phyloP scores from a whole-genome alignment of 352 stramenopile species.

The Phytopythium delawarense region DNA sequence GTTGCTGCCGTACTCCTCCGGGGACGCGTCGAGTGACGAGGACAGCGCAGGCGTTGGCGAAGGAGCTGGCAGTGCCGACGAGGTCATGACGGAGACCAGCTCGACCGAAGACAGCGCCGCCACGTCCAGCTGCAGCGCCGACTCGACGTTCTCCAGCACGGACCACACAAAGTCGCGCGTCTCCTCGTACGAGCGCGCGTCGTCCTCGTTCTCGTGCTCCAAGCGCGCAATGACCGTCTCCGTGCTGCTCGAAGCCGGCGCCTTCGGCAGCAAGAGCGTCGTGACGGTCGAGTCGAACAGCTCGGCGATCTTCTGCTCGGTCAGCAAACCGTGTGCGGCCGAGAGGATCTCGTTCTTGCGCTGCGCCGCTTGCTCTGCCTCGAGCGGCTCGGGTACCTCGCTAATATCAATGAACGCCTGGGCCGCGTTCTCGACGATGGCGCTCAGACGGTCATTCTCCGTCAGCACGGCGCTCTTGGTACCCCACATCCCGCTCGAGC shows the following conservation, averaged over 20 bases:
- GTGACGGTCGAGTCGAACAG: slow-evolving; percentile 46
- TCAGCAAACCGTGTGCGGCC: slow-evolving; percentile 39
- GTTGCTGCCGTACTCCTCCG: slow-evolving; percentile 32
- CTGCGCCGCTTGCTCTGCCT: slow-evolving; percentile 71
- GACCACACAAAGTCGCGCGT: slow-evolving; percentile 46
- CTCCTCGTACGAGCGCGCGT: slow-evolving; percentile 49
- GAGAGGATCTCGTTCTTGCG: slow-evolving; percentile 74
- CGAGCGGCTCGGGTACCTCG: slow-evolving; percentile 73
- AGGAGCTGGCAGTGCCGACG: slow-evolving; percentile 24
- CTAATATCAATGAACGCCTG: slow-evolving; percentile 84
- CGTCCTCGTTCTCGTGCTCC: slow-evolving; percentile 31
- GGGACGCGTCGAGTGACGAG: slow-evolving; percentile 12
- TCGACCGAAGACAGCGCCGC: slow-evolving; percentile 41
- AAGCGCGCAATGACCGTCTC: slow-evolving; percentile 49
- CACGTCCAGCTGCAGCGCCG: slow-evolving; percentile 48
- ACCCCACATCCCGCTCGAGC: slow-evolving; percentile 40
- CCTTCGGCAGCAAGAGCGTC: slow-evolving; percentile 33
- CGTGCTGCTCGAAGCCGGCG: slow-evolving; percentile 8
- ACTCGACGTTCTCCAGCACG: slow-evolving; percentile 38
- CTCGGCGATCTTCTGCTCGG: slow-evolving; percentile 47
- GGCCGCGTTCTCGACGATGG: slow-evolving; percentile 70
- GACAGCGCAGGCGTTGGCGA: slow-evolving; percentile 16
- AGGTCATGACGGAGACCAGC: slow-evolving; percentile 61
- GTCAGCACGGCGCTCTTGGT: slow-evolving; percentile 55
- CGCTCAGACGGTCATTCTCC: slow-evolving; percentile 73